Evolutionary conservation across 352 stramenopile genomes (phyloP).

Genomic region (Phytopythium aichiense): DNA sequence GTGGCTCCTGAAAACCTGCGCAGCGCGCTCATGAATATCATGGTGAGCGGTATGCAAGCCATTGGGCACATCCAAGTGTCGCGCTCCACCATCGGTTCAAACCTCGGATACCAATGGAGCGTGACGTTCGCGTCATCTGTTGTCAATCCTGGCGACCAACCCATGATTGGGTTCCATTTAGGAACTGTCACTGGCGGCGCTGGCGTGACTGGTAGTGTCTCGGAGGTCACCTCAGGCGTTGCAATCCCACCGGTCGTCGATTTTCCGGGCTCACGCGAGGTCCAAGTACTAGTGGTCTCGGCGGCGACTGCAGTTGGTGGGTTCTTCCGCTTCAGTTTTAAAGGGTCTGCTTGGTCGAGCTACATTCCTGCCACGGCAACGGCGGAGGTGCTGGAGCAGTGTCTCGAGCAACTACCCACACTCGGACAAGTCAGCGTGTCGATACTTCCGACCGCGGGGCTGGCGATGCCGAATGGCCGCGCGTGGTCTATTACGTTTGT

Average conservation of each 20-base stretch:
- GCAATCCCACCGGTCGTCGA: conserved; percentile 21
- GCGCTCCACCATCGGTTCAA: conserved; percentile 45
- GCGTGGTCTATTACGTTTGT: conserved; percentile 83
- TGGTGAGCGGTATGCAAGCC: conserved; percentile 20
- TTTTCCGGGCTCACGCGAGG: conserved; percentile 61
- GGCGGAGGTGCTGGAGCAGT: conserved; percentile 36
- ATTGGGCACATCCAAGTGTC: conserved; percentile 56
- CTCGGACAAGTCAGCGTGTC: conserved; percentile 57
- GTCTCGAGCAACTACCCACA: conserved; percentile 60
- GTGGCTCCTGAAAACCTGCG: conserved; percentile 77
- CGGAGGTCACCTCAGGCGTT: conserved; percentile 46
- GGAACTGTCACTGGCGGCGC: conserved; percentile 15
- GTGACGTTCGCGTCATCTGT: conserved; percentile 56
- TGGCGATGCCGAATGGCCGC: conserved; percentile 25
- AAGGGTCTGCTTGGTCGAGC: conserved; percentile 64
- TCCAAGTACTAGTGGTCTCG: conserved; percentile 71
- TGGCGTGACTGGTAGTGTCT: conserved; percentile 35
- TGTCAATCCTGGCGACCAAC: conserved; percentile 47
- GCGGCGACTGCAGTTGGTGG: conserved; percentile 31
- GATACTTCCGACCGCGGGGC: conserved; percentile 8
- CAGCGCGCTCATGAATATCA: conserved; percentile 86
- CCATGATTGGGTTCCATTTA: conserved; percentile 58
- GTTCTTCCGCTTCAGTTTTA: conserved; percentile 75
- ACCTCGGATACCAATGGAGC: conserved; percentile 70
- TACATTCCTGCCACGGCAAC: conserved; percentile 43